A percentile compares a stretch with the other conserved stretches of the same genome.
These are phyloP conservation scores for Leishmania turanica DNA, from an alignment of 208 protist genomes.

Conservation along the genomic window DNA sequence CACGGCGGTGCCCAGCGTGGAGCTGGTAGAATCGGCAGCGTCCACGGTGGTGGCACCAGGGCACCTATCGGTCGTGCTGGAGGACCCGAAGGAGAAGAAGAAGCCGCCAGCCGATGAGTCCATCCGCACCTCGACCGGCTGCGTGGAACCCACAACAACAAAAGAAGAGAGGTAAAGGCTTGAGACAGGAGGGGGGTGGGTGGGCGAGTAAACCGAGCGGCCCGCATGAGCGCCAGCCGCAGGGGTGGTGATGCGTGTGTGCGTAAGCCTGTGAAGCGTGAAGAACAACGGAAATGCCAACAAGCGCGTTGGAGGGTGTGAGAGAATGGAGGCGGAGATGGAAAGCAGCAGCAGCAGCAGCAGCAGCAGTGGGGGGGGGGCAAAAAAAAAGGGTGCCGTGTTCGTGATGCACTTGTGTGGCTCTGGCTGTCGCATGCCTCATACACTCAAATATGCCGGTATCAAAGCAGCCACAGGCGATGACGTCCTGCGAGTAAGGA, in stretches of 20 bases:
- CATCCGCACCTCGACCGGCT: background rate
- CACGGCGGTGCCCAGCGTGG: background rate
- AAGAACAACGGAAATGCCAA: background rate
- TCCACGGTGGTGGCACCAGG: background rate
- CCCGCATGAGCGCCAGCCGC: background rate
- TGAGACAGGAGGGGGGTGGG: background rate
- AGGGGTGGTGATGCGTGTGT: background rate
- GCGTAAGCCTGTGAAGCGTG: background rate
- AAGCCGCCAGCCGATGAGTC: constrained; percentile 23
- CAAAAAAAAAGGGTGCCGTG: background rate
- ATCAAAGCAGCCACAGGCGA: background rate
- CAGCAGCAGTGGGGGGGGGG: background rate
- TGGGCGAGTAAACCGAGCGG: background rate
- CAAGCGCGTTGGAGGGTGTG: background rate
- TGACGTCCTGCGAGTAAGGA: background rate
- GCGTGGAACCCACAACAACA: background rate
- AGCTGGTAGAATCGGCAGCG: background rate
- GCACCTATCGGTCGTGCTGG: background rate
- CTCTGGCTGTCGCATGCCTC: background rate
- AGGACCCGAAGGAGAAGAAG: constrained; percentile 29
- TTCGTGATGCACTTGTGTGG: background rate
- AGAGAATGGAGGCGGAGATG: background rate
- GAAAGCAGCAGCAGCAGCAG: background rate
- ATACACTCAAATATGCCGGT: background rate
- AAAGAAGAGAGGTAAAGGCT: background rate